Conservation (phyloP, 495 filamentous ascomycete species). For the Aspergillus bridgeri region DNA sequence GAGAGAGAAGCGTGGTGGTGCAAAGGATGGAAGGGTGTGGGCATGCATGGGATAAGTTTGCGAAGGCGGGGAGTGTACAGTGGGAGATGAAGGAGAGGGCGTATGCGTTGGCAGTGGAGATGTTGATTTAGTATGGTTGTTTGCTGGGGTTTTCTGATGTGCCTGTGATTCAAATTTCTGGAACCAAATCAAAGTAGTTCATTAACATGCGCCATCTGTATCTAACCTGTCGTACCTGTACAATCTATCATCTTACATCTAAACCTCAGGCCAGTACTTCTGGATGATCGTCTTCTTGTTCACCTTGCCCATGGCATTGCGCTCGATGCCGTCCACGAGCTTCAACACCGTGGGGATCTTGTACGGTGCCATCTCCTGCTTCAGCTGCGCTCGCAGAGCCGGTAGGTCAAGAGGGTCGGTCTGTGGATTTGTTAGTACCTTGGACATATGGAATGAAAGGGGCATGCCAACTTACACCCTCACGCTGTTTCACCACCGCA, state of each 20-base stretch:
- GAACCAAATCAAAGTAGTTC: neutral
- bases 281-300: conserved; percentile 44
- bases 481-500: conserved; percentile 40
- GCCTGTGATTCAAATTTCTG: neutral
- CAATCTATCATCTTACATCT: neutral
- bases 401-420: conserved; percentile 33
- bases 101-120: conserved; percentile 16
- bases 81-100: conserved; percentile 12
- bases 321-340: conserved; percentile 44
- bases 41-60: conserved; percentile 29
- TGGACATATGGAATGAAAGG: neutral
- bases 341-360: conserved; percentile 46
- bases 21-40: conserved; percentile 21
- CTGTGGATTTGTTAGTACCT: conserved; percentile 19
- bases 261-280: conserved; percentile 40
- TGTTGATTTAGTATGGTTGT: conserved; percentile 11
- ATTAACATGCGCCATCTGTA: neutral
- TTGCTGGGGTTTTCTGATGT: neutral
- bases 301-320: conserved; percentile 49
- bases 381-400: conserved; percentile 33
- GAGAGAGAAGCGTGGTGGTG: conserved; percentile 21
- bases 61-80: conserved; percentile 8
- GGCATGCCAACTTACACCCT: conserved; percentile 28
- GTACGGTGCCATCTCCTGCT: conserved; percentile 45
- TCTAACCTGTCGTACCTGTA: neutral